phyloP scores from a whole-genome alignment of 2,329 filamentous ascomycete species.

The Chrysosporium queenslandicum region DNA sequence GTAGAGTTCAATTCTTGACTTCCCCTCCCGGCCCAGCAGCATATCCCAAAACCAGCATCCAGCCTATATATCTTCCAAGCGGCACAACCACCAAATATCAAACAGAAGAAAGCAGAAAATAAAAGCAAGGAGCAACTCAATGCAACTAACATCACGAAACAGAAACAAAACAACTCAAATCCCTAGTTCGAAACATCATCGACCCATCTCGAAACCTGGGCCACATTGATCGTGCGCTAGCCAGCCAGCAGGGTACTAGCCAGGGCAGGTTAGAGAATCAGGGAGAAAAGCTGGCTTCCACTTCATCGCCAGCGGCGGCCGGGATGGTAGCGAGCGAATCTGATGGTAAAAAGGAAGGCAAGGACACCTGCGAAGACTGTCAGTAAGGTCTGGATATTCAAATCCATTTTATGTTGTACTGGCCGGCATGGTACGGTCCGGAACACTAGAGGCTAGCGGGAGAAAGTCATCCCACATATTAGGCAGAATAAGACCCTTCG shows the following conservation, averaged over 20 bases:
- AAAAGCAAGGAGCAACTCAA: neutral
- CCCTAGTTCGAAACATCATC: conserved; percentile 69
- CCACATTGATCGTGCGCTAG: conserved; percentile 57
- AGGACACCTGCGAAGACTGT: neutral
- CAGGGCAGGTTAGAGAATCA: neutral
- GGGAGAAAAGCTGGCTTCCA: neutral
- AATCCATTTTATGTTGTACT: too few relatives aligned
- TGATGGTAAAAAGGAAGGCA: neutral
- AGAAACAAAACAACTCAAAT: conserved; percentile 85
- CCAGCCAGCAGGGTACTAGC: neutral
- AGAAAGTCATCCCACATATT: too few relatives aligned
- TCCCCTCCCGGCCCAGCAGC: too few relatives aligned
- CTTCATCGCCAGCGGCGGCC: neutral
- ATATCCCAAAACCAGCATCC: too few relatives aligned
- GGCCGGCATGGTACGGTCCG: too few relatives aligned
- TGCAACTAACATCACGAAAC: neutral
- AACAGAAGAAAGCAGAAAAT: neutral
- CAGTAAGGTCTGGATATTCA: neutral
- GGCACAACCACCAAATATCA: neutral
- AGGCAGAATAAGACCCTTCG: too few relatives aligned
- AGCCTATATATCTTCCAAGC: too few relatives aligned
- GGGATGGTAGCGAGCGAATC: neutral
- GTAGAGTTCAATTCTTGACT: conserved; percentile 37
- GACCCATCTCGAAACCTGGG: conserved; percentile 69
- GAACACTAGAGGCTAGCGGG: too few relatives aligned